Evolutionary conservation across 441 rosid species (phyloP).

Genomic region (Melastoma candidum): DNA sequence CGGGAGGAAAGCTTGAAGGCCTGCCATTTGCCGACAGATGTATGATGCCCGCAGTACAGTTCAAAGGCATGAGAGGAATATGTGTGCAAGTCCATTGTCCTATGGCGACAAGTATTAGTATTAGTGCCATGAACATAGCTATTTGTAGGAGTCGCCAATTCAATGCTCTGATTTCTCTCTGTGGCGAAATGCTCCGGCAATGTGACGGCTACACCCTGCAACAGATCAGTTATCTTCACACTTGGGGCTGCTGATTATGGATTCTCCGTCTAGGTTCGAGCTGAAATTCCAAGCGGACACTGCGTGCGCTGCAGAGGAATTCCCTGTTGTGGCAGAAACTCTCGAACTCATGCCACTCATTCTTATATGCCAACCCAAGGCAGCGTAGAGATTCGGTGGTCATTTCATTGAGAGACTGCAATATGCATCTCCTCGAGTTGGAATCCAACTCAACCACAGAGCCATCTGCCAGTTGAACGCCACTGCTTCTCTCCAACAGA

Average conservation of each 20-base stretch:
- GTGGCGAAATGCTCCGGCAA: constrained; percentile 95
- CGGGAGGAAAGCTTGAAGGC: constrained; percentile 96
- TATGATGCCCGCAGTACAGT: constrained; percentile 3
- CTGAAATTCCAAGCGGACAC: no score
- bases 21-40: constrained; percentile 89
- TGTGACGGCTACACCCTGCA: constrained; percentile 98
- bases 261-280: no score
- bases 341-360: constrained; percentile 34
- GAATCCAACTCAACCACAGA: constrained; percentile 28
- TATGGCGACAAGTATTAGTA: not conserved
- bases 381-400: constrained; percentile 30
- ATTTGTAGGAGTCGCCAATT: not conserved
- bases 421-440: constrained; percentile 20
- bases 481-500: constrained; percentile 34
- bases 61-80: constrained; percentile 11
- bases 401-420: constrained; percentile 25
- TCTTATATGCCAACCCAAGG: constrained; percentile 39
- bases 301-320: no score
- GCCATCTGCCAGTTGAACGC: constrained; percentile 39
- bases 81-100: no score
- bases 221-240: no score
- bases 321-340: no score
- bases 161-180: constrained; percentile 28
- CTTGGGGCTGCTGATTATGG: constrained; percentile 75
- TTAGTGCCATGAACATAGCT: not conserved